A percentile compares a stretch with the other conserved stretches of the same genome.
These are phyloP conservation scores for Dryas drummondii DNA, from an alignment of 306 rosid genomes.

Conservation along the genomic window DNA sequence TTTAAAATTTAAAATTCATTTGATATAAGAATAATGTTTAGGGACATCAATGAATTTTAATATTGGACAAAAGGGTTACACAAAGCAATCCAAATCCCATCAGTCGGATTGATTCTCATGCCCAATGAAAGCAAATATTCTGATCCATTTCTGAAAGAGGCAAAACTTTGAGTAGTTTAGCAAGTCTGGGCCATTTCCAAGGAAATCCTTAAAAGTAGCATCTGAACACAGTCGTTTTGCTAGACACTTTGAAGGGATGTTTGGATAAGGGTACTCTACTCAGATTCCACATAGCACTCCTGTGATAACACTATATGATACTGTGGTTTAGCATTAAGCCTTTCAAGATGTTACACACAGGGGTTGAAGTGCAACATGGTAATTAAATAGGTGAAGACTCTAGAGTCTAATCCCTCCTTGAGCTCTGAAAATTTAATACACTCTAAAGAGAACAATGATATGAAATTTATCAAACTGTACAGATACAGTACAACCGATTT, in stretches of 20 bases:
- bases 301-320: too few species aligned
- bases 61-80: too few species aligned
- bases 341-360: not conserved
- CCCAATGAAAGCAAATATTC: too few species aligned
- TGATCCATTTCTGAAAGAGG: too few species aligned
- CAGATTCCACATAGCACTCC: too few species aligned
- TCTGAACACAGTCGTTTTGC: not conserved
- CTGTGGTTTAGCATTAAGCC: not conserved
- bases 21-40: too few species aligned
- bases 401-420: not conserved
- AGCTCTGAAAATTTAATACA: not conserved
- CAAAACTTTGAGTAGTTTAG: too few species aligned
- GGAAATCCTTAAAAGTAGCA: not conserved
- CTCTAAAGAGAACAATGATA: not conserved
- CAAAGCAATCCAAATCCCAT: too few species aligned
- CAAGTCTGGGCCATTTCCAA: not conserved
- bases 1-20: too few species aligned
- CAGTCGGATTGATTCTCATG: too few species aligned
- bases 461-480: constrained; percentile 31
- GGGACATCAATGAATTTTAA: too few species aligned
- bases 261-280: too few species aligned
- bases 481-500: constrained; percentile 28
- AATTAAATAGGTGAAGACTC: not conserved
- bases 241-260: not conserved
- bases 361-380: not conserved